Evolutionary conservation across 75 land plant species (phyloP).

Genomic region (Isoetes taiwanensis): DNA sequence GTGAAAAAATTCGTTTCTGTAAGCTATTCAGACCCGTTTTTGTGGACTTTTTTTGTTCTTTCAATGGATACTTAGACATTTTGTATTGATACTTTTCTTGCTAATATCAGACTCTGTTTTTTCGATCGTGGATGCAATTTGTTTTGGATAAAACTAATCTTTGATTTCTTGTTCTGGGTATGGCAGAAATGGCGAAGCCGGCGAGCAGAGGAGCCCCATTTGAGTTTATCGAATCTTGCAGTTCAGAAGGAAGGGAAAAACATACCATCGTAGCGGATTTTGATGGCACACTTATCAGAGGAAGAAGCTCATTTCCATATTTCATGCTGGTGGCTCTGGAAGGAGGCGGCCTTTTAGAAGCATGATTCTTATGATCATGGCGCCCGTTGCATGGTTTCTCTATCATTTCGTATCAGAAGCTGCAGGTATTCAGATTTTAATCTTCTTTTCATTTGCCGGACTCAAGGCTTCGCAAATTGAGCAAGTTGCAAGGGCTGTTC

Average conservation of each 20-base stretch:
- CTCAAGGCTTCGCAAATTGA: conserved; percentile 56
- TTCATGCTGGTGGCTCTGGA: conserved; percentile 85
- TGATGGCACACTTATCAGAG: conserved; percentile 73
- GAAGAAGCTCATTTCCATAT: conserved; percentile 67
- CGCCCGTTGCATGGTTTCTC: conserved; percentile 42
- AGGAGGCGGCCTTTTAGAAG: conserved; percentile 62
- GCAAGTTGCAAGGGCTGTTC: conserved; percentile 56
- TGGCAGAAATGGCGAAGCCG: background rate
- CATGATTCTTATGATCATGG: conserved; percentile 33
- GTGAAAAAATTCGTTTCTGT: too few relatives aligned
- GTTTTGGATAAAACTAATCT: too few relatives aligned
- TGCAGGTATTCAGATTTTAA: conserved; percentile 35
- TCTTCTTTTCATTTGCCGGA: conserved; percentile 61
- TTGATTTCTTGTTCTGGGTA: too few relatives aligned
- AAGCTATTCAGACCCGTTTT: too few relatives aligned
- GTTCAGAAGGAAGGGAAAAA: conserved; percentile 26
- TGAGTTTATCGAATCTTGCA: conserved; percentile 40
- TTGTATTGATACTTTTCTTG: too few relatives aligned
- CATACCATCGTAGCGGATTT: conserved; percentile 71
- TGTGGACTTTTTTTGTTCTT: too few relatives aligned
- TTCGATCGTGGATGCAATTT: too few relatives aligned
- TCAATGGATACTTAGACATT: too few relatives aligned
- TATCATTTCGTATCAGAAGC: conserved; percentile 54
- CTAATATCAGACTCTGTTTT: too few relatives aligned
- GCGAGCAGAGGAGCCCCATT: background rate